Evolutionary conservation across 2,329 filamentous ascomycete species (phyloP).

Genomic region (Dactylellina drechsleri): DNA sequence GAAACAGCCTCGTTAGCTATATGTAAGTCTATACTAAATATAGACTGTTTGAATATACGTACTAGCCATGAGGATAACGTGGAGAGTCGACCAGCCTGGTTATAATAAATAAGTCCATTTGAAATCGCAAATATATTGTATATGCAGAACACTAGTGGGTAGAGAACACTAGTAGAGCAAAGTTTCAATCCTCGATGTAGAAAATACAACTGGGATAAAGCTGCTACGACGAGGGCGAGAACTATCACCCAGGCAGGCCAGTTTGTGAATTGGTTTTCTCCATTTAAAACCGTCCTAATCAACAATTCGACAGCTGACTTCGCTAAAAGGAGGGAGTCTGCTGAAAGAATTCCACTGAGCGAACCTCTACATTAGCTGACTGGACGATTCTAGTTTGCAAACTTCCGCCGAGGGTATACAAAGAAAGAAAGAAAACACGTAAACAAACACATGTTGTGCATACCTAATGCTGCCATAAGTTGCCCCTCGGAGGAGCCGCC

Average conservation of each 20-base stretch:
- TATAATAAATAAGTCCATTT: slow-evolving; percentile 96
- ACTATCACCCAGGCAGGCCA: slow-evolving; percentile 97
- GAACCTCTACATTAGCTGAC: neutral
- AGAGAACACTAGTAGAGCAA: slow-evolving; percentile 93
- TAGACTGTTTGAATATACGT: slow-evolving; percentile 19
- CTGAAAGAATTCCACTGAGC: slow-evolving; percentile 82
- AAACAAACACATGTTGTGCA: neutral
- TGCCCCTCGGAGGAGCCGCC: slow-evolving; percentile 75
- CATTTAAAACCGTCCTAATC: slow-evolving; percentile 84
- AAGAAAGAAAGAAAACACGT: too few relatives aligned
- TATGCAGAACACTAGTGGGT: slow-evolving; percentile 96
- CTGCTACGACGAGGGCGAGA: slow-evolving; percentile 79
- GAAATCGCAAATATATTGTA: slow-evolving; percentile 99
- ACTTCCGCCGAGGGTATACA: too few relatives aligned
- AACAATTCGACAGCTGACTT: slow-evolving; percentile 96
- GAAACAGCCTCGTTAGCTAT: neutral
- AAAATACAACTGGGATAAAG: slow-evolving; percentile 92
- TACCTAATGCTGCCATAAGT: slow-evolving; percentile 81
- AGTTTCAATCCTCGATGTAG: slow-evolving; percentile 92
- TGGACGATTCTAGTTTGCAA: neutral
- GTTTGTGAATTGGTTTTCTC: slow-evolving; percentile 89
- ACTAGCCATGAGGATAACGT: slow-evolving; percentile 76
- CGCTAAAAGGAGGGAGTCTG: slow-evolving; percentile 89
- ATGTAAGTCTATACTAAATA: neutral
- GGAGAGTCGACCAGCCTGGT: slow-evolving; percentile 82